Conservation (phyloP, 768 basidiomycete species). For the Coprinopsis cinerea region DNA sequence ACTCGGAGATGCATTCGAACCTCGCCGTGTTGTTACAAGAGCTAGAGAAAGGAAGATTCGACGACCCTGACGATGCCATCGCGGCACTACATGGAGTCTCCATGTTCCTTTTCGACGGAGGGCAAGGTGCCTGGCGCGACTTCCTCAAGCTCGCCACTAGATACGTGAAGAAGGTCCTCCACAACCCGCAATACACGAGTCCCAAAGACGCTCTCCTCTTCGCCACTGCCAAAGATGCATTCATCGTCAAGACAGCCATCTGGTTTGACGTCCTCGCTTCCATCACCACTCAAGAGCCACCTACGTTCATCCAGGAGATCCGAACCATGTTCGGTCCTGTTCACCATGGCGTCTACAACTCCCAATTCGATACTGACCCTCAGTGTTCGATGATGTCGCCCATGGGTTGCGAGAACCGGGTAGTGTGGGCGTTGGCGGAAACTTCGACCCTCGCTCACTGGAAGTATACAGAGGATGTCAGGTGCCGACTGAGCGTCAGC, state of each 20-base stretch:
- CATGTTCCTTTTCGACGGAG: slow-evolving; percentile 72
- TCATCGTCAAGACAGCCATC: slow-evolving; percentile 78
- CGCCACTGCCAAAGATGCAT: slow-evolving; percentile 44
- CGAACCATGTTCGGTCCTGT: slow-evolving; percentile 49
- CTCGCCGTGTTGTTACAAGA: slow-evolving; percentile 21
- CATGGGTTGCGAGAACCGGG: slow-evolving; percentile 81
- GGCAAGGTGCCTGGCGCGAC: slow-evolving; percentile 58
- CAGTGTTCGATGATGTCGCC: slow-evolving; percentile 71
- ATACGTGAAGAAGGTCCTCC: slow-evolving; percentile 49
- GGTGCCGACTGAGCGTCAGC: slow-evolving; percentile 50
- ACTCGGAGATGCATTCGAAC: slow-evolving; percentile 13
- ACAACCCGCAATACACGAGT: slow-evolving; percentile 23
- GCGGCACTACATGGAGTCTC: slow-evolving; percentile 74
- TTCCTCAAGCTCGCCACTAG: slow-evolving; percentile 59
- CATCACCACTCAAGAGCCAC: slow-evolving; percentile 55
- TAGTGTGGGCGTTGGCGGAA: slow-evolving; percentile 76
- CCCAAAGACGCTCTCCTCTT: slow-evolving; percentile 42
- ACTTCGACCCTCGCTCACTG: slow-evolving; percentile 59
- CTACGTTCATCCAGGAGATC: slow-evolving; percentile 53
- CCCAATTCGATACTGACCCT: slow-evolving; percentile 14
- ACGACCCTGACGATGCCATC: slow-evolving; percentile 66
- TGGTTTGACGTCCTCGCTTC: slow-evolving; percentile 87
- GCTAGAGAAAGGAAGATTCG: slow-evolving; percentile 10
- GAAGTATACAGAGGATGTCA: slow-evolving; percentile 42
- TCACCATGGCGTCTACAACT: slow-evolving; percentile 33